phyloP scores from a whole-genome alignment of 2,329 filamentous ascomycete species.

The Fusarium neocosmosporiellum region DNA sequence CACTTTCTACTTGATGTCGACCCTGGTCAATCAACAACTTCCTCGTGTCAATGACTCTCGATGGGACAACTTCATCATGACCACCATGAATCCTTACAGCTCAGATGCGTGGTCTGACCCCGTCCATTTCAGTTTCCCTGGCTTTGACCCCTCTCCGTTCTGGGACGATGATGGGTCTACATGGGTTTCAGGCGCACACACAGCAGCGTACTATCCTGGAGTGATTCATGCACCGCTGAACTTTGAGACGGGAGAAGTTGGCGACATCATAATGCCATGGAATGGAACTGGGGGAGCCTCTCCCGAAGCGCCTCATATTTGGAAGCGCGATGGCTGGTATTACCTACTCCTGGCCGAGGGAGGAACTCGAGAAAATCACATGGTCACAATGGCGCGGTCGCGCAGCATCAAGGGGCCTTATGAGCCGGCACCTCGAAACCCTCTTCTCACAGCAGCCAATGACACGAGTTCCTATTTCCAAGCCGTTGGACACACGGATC shows the following conservation, averaged over 20 bases:
- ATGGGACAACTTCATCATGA: constrained; percentile 52
- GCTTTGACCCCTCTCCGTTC: constrained; percentile 33
- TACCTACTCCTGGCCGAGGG: constrained; percentile 63
- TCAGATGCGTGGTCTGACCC: constrained; percentile 54
- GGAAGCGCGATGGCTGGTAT: constrained; percentile 57
- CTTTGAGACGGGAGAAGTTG: constrained; percentile 49
- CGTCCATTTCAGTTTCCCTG: constrained; percentile 29
- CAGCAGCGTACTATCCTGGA: constrained; percentile 29
- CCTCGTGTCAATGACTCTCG: constrained; percentile 41
- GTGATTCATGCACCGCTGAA: constrained; percentile 46
- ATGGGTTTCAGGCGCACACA: constrained; percentile 53
- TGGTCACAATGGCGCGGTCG: constrained; percentile 57
- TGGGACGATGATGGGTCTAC: constrained; percentile 38
- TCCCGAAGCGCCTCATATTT: constrained; percentile 60
- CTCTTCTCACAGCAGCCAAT: constrained; percentile 56
- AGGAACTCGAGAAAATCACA: constrained; percentile 56
- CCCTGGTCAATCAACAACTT: constrained; percentile 50
- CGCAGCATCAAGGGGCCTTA: constrained; percentile 56
- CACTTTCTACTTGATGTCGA: constrained; percentile 58
- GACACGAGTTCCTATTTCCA: constrained; percentile 54
- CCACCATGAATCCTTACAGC: constrained; percentile 52
- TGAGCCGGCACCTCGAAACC: constrained; percentile 54
- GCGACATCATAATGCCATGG: constrained; percentile 51
- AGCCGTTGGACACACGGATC: constrained; percentile 57
- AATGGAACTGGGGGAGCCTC: constrained; percentile 55